Evolutionary conservation across 352 stramenopile genomes (phyloP).

Genomic region (Hyaloperonospora arabidopsidis): DNA sequence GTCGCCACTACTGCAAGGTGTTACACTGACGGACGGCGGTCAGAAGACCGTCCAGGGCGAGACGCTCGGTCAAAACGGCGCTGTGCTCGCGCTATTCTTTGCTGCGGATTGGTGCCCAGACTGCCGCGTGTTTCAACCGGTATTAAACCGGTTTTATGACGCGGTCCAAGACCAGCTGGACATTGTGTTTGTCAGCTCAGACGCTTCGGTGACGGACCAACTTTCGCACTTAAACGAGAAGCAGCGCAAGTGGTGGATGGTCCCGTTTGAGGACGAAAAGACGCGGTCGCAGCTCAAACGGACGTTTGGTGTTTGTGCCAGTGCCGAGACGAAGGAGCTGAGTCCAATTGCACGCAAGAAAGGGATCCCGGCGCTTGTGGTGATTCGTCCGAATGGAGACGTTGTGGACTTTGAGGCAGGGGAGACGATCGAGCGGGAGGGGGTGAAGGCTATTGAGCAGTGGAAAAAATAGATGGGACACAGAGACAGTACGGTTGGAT

Average conservation of each 20-base stretch:
- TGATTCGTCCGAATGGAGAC: conserved; percentile 53
- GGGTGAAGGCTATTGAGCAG: conserved; percentile 32
- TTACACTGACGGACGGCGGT: conserved; percentile 50
- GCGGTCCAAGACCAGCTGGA: conserved; percentile 46
- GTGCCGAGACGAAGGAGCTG: conserved; percentile 48
- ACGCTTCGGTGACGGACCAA: conserved; percentile 50
- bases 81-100: conserved; percentile 73
- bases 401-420: conserved; percentile 61
- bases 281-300: conserved; percentile 68
- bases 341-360: conserved; percentile 52
- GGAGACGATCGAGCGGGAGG: conserved; percentile 51
- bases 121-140: conserved; percentile 71
- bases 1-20: conserved; percentile 33
- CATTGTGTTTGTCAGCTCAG: conserved; percentile 75
- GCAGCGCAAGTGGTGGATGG: conserved; percentile 68
- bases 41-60: conserved; percentile 42
- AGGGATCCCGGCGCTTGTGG: conserved; percentile 67
- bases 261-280: conserved; percentile 48
- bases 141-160: conserved; percentile 68
- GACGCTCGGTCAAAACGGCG: conserved; percentile 33
- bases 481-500: too few relatives aligned
- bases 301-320: conserved; percentile 70
- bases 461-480: conserved; percentile 30
- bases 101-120: conserved; percentile 78
- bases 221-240: conserved; percentile 58